Base-by-base conservation (phyloP, 148 eudicot genomes). In the Selenicereus undatus region DNA sequence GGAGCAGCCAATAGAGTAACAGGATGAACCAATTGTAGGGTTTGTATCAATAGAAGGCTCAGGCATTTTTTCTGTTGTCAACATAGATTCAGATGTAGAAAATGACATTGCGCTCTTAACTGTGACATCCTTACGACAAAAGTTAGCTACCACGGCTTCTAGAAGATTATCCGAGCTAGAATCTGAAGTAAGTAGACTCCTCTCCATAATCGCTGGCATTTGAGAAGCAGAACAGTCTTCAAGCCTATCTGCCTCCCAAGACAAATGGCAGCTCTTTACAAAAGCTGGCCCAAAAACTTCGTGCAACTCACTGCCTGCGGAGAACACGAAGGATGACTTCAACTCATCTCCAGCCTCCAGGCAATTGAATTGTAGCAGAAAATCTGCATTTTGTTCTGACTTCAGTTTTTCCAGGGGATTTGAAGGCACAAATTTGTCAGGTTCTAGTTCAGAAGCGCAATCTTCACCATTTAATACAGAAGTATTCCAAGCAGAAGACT, bases 141-240 rank as follows among this genome's bases (percentile, higher is more conserved):
- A 86, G 77, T 84, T 90, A 79, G 93, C 97, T 72, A 95, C 93
- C 65, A 95, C 94, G 52, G 98, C 98, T 79, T 93, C 97, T 60
- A 95, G 84, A 81, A 93, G 97, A 86, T 95, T 87, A 81, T 93
- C 97, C 5, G 90, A 74, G 79, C 91, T 88, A 71, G 87, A 78
- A 77, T 89, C 91, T 21, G 83, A 78, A 22, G 85, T 91, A 73
- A 92, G 81, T 87, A 90, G 79, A 85, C 89, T 85, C 81, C 79
- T 85, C 76, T 84, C 87, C 68, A 80, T 81, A 79, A 76, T 84
- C 73, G 86, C 90, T 30, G 93, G 85, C 75, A 90, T 86, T 50
- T 87, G 91, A 79, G 83, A 60, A 79, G 86, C 80, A 73, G 80
- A 66, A 54, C 81, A 83, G 10, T 81, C 82, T 71, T 82, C 82